Percentiles rank a stretch among this genome's conserved stretches.
phyloP scores from a whole-genome alignment of 2,329 filamentous ascomycete genomes.

The Orbilia oligospora region DNA sequence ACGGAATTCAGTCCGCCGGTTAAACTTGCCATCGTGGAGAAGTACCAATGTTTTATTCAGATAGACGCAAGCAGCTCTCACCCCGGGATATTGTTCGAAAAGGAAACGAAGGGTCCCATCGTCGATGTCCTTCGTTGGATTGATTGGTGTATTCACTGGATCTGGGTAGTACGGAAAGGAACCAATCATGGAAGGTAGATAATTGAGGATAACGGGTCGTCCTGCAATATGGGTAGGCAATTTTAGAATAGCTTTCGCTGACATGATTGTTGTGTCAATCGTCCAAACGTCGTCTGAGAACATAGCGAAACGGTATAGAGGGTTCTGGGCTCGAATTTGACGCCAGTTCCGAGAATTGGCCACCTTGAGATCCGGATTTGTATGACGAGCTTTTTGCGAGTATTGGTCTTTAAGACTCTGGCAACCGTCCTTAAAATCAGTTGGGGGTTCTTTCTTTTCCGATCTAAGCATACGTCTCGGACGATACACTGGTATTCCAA shows the following conservation, averaged over 20 bases:
- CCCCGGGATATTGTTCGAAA: slow-evolving; percentile 33
- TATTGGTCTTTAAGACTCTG: too few relatives aligned
- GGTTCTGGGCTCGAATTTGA: slow-evolving; percentile 12
- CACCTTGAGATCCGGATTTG: not conserved
- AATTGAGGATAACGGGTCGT: slow-evolving; percentile 37
- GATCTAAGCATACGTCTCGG: too few relatives aligned
- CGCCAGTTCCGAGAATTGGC: slow-evolving; percentile 31
- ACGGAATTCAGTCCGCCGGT: slow-evolving; percentile 22
- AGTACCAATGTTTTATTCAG: slow-evolving; percentile 29
- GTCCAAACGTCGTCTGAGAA: slow-evolving; percentile 41
- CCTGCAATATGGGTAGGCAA: slow-evolving; percentile 30
- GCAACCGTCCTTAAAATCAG: too few relatives aligned
- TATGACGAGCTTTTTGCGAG: too few relatives aligned
- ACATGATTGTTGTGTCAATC: slow-evolving; percentile 24
- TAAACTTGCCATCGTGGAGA: slow-evolving; percentile 31
- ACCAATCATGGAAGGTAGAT: slow-evolving; percentile 12
- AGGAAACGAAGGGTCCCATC: slow-evolving; percentile 28
- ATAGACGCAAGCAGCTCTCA: slow-evolving; percentile 32
- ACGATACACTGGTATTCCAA: too few relatives aligned
- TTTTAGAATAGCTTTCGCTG: not conserved
- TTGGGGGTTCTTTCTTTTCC: too few relatives aligned
- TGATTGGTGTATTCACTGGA: slow-evolving; percentile 19
- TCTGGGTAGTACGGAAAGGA: slow-evolving; percentile 17
- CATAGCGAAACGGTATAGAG: slow-evolving; percentile 6
- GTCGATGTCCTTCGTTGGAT: slow-evolving; percentile 26